A percentile compares a stretch with the other conserved stretches of the same genome.
Conservation (phyloP, 345 rosid species). For the Triadica sebifera region DNA sequence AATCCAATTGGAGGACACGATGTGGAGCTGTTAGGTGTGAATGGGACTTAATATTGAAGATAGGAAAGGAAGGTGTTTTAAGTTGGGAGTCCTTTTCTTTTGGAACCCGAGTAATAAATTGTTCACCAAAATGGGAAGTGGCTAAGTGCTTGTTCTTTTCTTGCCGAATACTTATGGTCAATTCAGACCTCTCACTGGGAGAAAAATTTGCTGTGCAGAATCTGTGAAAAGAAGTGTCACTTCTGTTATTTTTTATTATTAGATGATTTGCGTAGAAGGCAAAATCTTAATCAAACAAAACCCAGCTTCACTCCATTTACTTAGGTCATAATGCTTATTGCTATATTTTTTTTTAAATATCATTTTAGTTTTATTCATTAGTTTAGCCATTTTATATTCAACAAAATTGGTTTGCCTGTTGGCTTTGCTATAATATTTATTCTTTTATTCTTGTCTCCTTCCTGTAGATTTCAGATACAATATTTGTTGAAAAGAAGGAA, state of each 20-base stretch:
- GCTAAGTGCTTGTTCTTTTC: not conserved
- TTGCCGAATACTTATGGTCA: not conserved
- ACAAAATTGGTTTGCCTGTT: constrained; percentile 10
- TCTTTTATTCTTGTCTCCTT: not conserved
- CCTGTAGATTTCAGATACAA: constrained; percentile 57
- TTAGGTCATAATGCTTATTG: not conserved
- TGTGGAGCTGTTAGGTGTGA: not conserved
- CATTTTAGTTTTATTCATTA: no score
- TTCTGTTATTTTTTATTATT: not conserved
- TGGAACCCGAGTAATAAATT: not conserved
- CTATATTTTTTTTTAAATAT: not conserved
- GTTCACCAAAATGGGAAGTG: not conserved
- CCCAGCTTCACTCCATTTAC: not conserved
- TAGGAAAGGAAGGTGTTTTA: not conserved
- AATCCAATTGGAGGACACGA: not conserved
- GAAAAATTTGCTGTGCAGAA: not conserved
- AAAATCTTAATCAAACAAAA: not conserved
- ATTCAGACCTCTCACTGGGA: not conserved
- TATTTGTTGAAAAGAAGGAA: constrained; percentile 68
- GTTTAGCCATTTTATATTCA: no score
- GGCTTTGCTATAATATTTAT: not conserved
- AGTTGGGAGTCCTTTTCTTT: not conserved
- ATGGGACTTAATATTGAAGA: not conserved
- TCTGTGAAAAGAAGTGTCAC: not conserved
- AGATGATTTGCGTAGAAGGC: not conserved